Percentiles rank a stretch among this genome's conserved stretches.
Conservation (phyloP, 2,329 filamentous ascomycete genomes). For the Penicillium nordicum region DNA sequence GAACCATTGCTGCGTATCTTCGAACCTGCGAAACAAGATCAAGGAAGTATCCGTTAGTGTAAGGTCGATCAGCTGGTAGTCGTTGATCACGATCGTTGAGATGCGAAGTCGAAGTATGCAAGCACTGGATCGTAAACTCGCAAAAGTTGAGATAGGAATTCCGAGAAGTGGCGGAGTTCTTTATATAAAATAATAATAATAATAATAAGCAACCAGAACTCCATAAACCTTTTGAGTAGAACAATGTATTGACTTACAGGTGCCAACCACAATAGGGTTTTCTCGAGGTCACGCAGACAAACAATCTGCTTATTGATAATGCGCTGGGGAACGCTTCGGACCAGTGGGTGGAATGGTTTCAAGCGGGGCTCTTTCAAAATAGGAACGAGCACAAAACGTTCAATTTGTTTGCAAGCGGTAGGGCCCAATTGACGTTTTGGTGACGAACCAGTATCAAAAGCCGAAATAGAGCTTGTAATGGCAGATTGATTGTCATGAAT, state of each 20-base stretch:
- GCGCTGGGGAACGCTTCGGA: slow-evolving; percentile 72
- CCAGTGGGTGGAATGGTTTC: slow-evolving; percentile 75
- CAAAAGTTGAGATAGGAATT: slow-evolving; percentile 82
- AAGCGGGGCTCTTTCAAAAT: slow-evolving; percentile 70
- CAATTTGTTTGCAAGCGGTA: slow-evolving; percentile 71
- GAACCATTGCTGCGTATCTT: slow-evolving; percentile 81
- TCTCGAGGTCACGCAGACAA: slow-evolving; percentile 89
- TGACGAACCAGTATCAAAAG: slow-evolving; percentile 45
- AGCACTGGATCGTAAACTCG: slow-evolving; percentile 82
- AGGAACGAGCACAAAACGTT: slow-evolving; percentile 73
- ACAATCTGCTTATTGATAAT: slow-evolving; percentile 82
- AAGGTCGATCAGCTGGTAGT: slow-evolving; percentile 79
- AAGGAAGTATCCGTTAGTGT: slow-evolving; percentile 94
- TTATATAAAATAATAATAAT: slow-evolving; percentile 51
- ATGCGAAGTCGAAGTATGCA: slow-evolving; percentile 83
- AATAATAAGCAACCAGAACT: slow-evolving; percentile 66
- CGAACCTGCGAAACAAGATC: slow-evolving; percentile 92
- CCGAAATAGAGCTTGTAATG: slow-evolving; percentile 59
- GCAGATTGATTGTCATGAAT: slow-evolving; percentile 45
- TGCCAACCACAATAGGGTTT: slow-evolving; percentile 85
- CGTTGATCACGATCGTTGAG: slow-evolving; percentile 83
- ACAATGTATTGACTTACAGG: slow-evolving; percentile 69
- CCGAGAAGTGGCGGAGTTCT: slow-evolving; percentile 69
- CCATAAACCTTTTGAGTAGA: slow-evolving; percentile 46
- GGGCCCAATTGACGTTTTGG: slow-evolving; percentile 62